Conservation (phyloP, 768 basidiomycete species). For the Tricholoma furcatifolium region DNA sequence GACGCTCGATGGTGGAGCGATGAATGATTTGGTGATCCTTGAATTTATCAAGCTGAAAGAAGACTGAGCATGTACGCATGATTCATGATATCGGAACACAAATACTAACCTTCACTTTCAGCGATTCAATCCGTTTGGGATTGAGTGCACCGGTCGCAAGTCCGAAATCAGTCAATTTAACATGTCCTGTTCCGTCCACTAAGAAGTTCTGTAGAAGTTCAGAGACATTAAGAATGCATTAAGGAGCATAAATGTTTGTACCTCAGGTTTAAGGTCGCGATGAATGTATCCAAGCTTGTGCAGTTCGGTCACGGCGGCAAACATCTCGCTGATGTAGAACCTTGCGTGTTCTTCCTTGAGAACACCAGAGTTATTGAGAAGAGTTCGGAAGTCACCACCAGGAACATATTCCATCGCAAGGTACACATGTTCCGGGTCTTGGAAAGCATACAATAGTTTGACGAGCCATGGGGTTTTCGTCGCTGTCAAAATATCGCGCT, state of each 20-base stretch:
- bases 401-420: slow-evolving; percentile 99
- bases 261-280: slow-evolving; percentile 97
- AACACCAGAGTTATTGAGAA: slow-evolving; percentile 97
- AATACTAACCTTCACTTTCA: slow-evolving; percentile 79
- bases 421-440: slow-evolving; percentile 87
- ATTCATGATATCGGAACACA: not conserved
- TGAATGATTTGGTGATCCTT: slow-evolving; percentile 90
- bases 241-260: slow-evolving; percentile 28
- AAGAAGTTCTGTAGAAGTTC: slow-evolving; percentile 77
- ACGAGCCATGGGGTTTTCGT: slow-evolving; percentile 99
- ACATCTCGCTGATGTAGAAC: slow-evolving; percentile 99
- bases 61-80: not conserved
- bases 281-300: slow-evolving; percentile 99
- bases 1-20: slow-evolving; percentile 90
- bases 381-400: slow-evolving; percentile 96
- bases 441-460: slow-evolving; percentile 92
- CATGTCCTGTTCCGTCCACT: slow-evolving; percentile 92
- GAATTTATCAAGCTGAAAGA: slow-evolving; percentile 83
- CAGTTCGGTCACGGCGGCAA: slow-evolving; percentile 87
- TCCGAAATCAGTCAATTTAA: slow-evolving; percentile 97
- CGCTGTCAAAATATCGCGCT: slow-evolving; percentile 95
- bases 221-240: not conserved
- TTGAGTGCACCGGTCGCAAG: slow-evolving; percentile 95
- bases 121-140: slow-evolving; percentile 89
- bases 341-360: slow-evolving; percentile 96